Percentiles rank a stretch among this genome's conserved stretches.
phyloP scores from a whole-genome alignment of 2,329 filamentous ascomycete genomes.

The Cercospora sojina region DNA sequence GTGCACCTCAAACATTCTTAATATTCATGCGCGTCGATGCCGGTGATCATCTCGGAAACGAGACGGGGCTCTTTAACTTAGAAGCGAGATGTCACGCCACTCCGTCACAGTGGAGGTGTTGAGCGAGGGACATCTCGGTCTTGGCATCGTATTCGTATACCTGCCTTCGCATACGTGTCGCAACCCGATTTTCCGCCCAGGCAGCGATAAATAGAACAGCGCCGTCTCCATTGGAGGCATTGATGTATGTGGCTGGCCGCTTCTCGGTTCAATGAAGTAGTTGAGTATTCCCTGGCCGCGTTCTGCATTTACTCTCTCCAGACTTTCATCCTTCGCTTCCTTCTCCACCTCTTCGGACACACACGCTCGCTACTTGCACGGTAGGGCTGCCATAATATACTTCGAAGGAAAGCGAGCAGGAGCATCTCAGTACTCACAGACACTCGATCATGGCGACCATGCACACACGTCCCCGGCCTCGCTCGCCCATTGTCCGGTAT shows the following conservation, averaged over 20 bases:
- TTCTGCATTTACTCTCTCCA: not conserved
- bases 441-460: not conserved
- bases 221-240: not conserved
- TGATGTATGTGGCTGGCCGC: not conserved
- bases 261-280: not conserved
- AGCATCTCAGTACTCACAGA: not conserved
- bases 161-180: not conserved
- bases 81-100: not conserved
- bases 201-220: not conserved
- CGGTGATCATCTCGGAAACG: not conserved
- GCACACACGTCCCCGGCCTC: not conserved
- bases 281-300: not conserved
- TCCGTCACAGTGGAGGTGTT: not conserved
- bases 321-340: not conserved
- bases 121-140: not conserved
- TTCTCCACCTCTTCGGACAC: not conserved
- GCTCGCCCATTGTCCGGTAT: constrained; percentile 12
- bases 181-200: not conserved
- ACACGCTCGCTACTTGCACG: not conserved
- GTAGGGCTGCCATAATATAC: not conserved
- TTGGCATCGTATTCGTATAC: not conserved
- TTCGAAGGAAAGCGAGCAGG: not conserved
- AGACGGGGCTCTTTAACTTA: not conserved
- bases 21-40: not conserved
- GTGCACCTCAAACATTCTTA: not conserved